Base-by-base conservation (phyloP, 2,329 filamentous ascomycete species). In the Penicillium sp. region DNA sequence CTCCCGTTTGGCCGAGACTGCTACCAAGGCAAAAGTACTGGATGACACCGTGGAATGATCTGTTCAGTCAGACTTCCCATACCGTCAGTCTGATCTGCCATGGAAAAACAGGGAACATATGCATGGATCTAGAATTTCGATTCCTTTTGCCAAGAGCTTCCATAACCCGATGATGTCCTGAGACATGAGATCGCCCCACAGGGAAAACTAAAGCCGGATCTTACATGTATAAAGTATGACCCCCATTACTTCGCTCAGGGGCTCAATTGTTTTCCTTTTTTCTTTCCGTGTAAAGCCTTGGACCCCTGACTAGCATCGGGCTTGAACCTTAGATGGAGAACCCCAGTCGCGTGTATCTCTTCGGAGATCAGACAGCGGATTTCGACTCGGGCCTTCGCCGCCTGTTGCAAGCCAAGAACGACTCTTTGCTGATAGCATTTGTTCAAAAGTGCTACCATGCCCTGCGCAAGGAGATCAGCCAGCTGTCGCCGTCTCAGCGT, bases 361-460 rank as follows among this genome's bases (percentile, higher is more conserved):
- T 80, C 66, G 78, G 78, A 69, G 78, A 80, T 62, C 78, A 79
- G 67, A 80, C 78, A 57, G 71, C 71, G 58, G 75, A 78, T 63
- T 78, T 77, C 59, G 72, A 78, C 60, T 67, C 73, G 50, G 74
- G 76, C 53, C 75, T 80, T 59, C 74, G 72, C 52, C 74, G 74
- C 56, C 69, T 79, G 46, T 64, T 79, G 53, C 70, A 77, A 58
- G 66, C 72, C 47, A 79, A 79, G 63, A 73, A 78, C 64, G 74
- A 79, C 65, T 74, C 74, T 18, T 58, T 80, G 7, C 61, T 80
- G 24, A 71, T 70, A 11, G 70, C 72, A 5, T 81, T 81, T 63
- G 73, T 81, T 56, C 75, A 80, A 59, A 75, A 72, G 69, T 77
- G 72, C 54, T 75, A 72, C 56, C 68, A 75, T 71, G 78, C 77